Evolutionary conservation across 2,329 filamentous ascomycete species (phyloP), one percentile per base, ranked within the genome.

Genomic region (Periconia sp.): DNA sequence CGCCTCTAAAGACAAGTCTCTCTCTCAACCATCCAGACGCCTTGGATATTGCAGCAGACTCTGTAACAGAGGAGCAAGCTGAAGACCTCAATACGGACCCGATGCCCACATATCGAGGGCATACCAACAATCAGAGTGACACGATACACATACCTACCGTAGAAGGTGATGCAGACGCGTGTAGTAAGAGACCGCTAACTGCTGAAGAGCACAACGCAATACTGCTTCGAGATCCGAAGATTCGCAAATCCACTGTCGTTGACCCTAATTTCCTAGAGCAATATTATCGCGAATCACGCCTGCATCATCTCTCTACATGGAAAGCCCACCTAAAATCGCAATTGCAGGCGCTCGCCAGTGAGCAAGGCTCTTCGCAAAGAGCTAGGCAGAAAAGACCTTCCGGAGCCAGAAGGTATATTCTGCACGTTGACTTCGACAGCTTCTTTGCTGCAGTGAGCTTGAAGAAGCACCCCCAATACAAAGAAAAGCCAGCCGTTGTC

Each of bases 401-500:
- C 10, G 88, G 86, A 0, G 73, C 84, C 3, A 80, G 92, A 47
- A 77, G 88, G 36, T 99, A 97, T 59, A 80, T 99, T 39, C 82
- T 99, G 63, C 94, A 99, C 60, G 90, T 99, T 21, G 94, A 99
- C 65, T 99, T 99, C 67, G 95, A 99, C 71, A 94, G 91, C 69
- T 99, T 99, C 73, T 99, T 99, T 70, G 96, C 92, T 46, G 89
- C 95, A 0, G 89, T 99, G 0, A 96, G 94, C 1, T 71, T 87
- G 13, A 90, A 91, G 57, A 87, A 84, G 40, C 78, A 85, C 17
- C 91, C 92, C 0, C 84, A 95, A 15, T 86, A 83, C 47, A 75
- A 78, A 26, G 85, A 88, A 36, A 92, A 91, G 61, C 94, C 95
- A 0, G 84, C 87, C 2, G 94, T 89, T 1, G 88, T 99, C 23